Evolutionary conservation across 1,284 basidiomycete genomes (phyloP).

Genomic region (Wolfiporia cocos): DNA sequence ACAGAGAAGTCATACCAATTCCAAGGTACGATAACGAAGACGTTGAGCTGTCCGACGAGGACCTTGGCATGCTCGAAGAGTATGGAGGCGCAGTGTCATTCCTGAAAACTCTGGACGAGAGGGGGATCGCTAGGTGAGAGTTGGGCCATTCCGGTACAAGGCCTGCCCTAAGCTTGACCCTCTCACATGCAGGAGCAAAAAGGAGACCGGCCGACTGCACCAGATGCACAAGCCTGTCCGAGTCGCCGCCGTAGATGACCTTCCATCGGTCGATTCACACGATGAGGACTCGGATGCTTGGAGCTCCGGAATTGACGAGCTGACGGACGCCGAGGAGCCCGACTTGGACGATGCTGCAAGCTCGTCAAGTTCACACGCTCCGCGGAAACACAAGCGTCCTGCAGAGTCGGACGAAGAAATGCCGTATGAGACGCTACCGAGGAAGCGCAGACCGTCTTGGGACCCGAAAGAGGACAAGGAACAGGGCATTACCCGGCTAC

Average conservation of each 20-base stretch:
- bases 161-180: too few species aligned
- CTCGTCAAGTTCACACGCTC: constrained; percentile 14
- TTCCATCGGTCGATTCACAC: constrained; percentile 62
- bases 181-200: constrained; percentile 78
- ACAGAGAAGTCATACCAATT: constrained; percentile 57
- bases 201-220: constrained; percentile 61
- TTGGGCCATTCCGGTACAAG: too few species aligned
- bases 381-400: constrained; percentile 15
- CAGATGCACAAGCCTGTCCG: constrained; percentile 55
- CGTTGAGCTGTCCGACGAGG: constrained; percentile 52
- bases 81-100: constrained; percentile 55
- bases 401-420: constrained; percentile 63
- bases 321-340: constrained; percentile 20
- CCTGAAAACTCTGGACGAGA: constrained; percentile 56
- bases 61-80: constrained; percentile 52
- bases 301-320: constrained; percentile 39
- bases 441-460: constrained; percentile 42
- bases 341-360: constrained; percentile 9
- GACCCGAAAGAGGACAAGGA: constrained; percentile 38
- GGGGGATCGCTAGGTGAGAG: constrained; percentile 68
- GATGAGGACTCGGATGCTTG: constrained; percentile 52
- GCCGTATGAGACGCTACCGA: constrained; percentile 59
- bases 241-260: constrained; percentile 39
- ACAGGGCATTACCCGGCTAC: constrained; percentile 62
- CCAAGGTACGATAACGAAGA: constrained; percentile 45